phyloP scores from a whole-genome alignment of 345 rosid genomes.

The Ceriops zippeliana region DNA sequence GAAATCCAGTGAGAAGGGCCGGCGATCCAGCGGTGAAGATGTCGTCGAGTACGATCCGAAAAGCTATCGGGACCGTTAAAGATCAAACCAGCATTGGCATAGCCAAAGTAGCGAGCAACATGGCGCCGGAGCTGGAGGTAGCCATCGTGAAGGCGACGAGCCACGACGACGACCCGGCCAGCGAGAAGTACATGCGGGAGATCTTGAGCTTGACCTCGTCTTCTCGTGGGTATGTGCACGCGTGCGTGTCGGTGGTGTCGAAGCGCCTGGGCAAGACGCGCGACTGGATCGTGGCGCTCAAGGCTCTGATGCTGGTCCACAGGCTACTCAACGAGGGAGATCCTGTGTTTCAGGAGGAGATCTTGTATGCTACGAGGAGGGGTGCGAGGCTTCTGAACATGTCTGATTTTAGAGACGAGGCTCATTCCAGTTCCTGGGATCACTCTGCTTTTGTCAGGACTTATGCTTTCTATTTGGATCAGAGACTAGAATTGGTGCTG shows the following conservation, averaged over 20 bases:
- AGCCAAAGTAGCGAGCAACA: conserved; percentile 83
- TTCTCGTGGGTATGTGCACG: conserved; percentile 62
- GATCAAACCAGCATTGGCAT: conserved; percentile 92
- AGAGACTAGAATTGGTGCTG: conserved; percentile 57
- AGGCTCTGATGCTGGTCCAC: conserved; percentile 68
- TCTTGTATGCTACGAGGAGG: conserved; percentile 58
- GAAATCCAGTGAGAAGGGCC: no score
- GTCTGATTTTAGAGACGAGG: conserved; percentile 85
- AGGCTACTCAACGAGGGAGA: conserved; percentile 65
- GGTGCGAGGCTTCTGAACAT: conserved; percentile 75
- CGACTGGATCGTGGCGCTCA: conserved; percentile 92
- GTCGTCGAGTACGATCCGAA: conserved; percentile 91
- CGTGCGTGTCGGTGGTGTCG: conserved; percentile 72
- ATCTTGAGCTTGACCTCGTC: conserved; percentile 55
- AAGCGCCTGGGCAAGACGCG: conserved; percentile 73
- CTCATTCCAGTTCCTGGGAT: conserved; percentile 95
- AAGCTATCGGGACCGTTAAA: conserved; percentile 91
- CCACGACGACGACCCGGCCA: conserved; percentile 86
- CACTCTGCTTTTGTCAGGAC: conserved; percentile 74
- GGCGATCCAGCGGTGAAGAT: conserved; percentile 25
- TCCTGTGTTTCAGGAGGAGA: conserved; percentile 67
- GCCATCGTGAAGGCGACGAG: conserved; percentile 88
- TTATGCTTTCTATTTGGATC: conserved; percentile 72
- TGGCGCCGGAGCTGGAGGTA: conserved; percentile 97
- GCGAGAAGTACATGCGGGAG: conserved; percentile 71